Conservation (phyloP, 495 filamentous ascomycete genomes). For the Penicillium crystallinum region DNA sequence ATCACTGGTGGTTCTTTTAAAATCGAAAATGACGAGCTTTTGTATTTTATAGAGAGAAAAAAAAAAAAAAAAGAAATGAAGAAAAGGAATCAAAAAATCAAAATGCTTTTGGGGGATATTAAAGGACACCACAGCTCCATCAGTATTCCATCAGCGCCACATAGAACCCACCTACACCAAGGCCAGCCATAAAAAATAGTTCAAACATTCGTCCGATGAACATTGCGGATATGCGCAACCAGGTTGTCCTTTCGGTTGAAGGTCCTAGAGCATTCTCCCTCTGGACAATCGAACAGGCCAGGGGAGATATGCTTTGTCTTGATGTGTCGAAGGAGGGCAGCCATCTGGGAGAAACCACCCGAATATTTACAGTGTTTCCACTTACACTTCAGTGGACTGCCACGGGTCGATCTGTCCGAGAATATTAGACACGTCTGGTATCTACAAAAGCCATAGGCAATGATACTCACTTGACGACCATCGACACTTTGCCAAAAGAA, state of each 20-base stretch:
- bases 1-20: too few relatives aligned
- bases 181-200: neutral
- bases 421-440: neutral
- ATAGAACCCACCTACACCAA: neutral
- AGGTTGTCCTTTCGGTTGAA: slow-evolving; percentile 20
- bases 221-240: slow-evolving; percentile 9
- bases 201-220: neutral
- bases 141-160: neutral
- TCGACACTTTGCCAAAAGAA: neutral
- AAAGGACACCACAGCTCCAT: neutral
- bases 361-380: slow-evolving; percentile 15
- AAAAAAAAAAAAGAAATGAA: too few relatives aligned
- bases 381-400: slow-evolving; percentile 4
- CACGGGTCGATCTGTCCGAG: neutral
- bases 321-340: slow-evolving; percentile 16
- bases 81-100: neutral
- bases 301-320: slow-evolving; percentile 15
- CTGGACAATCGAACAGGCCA: slow-evolving; percentile 6
- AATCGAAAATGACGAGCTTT: too few relatives aligned
- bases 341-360: slow-evolving; percentile 10
- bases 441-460: neutral
- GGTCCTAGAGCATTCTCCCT: neutral
- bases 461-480: neutral
- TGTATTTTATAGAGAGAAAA: too few relatives aligned
- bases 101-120: neutral